Evolutionary conservation across 73 alveolate genomes (phyloP).

Genomic region (Effrenium voratum): DNA sequence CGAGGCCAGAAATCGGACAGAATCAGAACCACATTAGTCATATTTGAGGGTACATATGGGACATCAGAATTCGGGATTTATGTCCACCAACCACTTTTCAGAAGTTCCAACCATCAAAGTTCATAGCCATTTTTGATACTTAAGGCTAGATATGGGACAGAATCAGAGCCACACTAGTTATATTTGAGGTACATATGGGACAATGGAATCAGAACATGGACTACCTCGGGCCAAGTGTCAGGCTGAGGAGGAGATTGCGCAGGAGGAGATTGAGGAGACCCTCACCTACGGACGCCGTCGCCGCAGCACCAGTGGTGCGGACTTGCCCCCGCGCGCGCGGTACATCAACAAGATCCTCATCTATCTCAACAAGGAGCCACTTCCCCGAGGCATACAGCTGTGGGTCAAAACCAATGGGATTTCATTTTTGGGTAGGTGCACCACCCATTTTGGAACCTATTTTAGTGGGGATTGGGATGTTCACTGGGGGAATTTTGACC

Average conservation of each 20-base stretch:
- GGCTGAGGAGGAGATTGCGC: not conserved
- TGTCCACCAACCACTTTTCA: too few relatives aligned
- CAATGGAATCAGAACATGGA: too few relatives aligned
- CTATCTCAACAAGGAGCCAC: slow-evolving; percentile 1
- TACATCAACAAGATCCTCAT: slow-evolving; percentile 62
- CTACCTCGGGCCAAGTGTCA: too few relatives aligned
- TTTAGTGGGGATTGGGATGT: not conserved
- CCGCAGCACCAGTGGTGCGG: not conserved
- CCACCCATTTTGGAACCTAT: not conserved
- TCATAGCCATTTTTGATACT: too few relatives aligned
- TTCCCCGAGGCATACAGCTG: not conserved
- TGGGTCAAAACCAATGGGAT: not conserved
- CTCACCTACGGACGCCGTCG: slow-evolving; percentile 20
- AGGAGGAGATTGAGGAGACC: not conserved
- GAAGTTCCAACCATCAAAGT: too few relatives aligned
- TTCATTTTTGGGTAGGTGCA: not conserved
- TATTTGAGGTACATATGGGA: too few relatives aligned
- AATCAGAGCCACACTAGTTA: too few relatives aligned
- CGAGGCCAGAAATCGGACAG: too few relatives aligned
- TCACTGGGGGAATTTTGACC: not conserved
- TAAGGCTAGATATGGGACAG: too few relatives aligned
- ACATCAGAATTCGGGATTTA: too few relatives aligned
- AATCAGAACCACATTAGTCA: too few relatives aligned
- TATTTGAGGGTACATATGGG: too few relatives aligned
- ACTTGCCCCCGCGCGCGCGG: slow-evolving; percentile 41